Evolutionary conservation across 331 rosid genomes (phyloP), one percentile per base, ranked within the genome.

Genomic region (Acacia concinna): DNA sequence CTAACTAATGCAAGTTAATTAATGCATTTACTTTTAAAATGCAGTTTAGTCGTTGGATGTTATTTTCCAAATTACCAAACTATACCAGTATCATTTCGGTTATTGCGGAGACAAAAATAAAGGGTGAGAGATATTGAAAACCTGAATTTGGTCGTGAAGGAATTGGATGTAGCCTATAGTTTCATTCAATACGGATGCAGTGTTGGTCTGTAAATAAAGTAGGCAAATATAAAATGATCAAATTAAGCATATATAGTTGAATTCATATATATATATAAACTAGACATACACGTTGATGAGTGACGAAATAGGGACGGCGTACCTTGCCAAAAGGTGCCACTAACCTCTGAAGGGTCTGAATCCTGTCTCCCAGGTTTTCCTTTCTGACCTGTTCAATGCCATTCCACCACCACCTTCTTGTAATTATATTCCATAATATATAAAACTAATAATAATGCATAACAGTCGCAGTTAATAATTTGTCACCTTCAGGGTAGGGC

Each of bases 251-350:
- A 15, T 5, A 18, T 20, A 51, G 8, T 49, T 49, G 25, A 49
- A 49, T 49, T 20, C 5, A 79, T 51, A 44, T 28, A 15, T 21
- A 18, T 17, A 51, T 6, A 6, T 51, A 1, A 23, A 56, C 63
- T 23, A 56, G 6, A 64, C 43, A 56, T 2, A 64, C 43, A 2
- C 12, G 37, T 32, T 18, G 10, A 62, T 32, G 4, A 30, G 40
- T 28, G 68, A 30, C 0, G 68, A 31, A 21, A 6, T 30, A 30
- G 40, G 13, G 37, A 62, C 40, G 25, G 41, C 62, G 25, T 51
- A 88, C 91, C 95, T 90, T 90, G 79, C 95, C 91, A 66, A 87
- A 90, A 87, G 95, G 95, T 81, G 95, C 91, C 76, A 90, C 91
- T 83, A 90, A 41, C 75, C 84, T 82, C 78, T 90, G 94, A 74